phyloP scores from a whole-genome alignment of 106 monocot genomes.

The Dendrobium nobile region DNA sequence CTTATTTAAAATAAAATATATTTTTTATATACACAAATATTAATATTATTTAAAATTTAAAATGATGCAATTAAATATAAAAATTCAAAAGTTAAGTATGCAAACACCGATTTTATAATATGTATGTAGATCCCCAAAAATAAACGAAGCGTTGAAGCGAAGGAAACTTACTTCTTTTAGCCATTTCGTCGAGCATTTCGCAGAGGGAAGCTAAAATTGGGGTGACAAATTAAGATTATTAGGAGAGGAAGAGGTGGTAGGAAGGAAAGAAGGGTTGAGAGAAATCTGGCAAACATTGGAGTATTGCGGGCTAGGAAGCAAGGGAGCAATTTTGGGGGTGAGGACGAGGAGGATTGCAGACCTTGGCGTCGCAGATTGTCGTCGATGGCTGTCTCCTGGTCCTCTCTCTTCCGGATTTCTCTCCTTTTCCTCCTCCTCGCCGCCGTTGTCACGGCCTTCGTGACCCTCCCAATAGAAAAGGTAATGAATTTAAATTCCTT shows the following conservation, averaged over 20 bases:
- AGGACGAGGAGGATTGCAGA: conserved; percentile 22
- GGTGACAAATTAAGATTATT: not conserved
- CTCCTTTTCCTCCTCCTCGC: conserved; percentile 55
- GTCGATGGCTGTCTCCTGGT: conserved; percentile 58
- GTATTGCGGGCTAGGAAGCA: conserved; percentile 30
- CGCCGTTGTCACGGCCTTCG: conserved; percentile 52
- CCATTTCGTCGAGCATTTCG: not conserved
- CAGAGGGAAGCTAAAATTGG: not conserved
- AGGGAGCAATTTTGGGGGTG: conserved; percentile 6
- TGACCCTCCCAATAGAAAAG: conserved; percentile 63
- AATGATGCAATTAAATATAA: too few species aligned
- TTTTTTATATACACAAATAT: too few species aligned
- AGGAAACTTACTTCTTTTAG: not conserved
- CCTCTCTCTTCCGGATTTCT: conserved; percentile 41
- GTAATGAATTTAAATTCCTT: conserved; percentile 9
- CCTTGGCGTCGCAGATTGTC: conserved; percentile 60
- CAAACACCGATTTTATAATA: too few species aligned
- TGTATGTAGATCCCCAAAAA: too few species aligned
- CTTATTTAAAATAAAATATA: too few species aligned
- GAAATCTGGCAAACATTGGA: conserved; percentile 50
- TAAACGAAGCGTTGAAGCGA: too few species aligned
- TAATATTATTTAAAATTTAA: too few species aligned
- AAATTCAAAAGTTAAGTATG: too few species aligned
- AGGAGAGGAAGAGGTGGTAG: not conserved
- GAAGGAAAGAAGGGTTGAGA: not conserved